A percentile compares a stretch with the other conserved stretches of the same genome.
These are phyloP conservation scores for Apiotrichum brassicae DNA, from an alignment of 1,284 basidiomycete species.

Conservation along the genomic window DNA sequence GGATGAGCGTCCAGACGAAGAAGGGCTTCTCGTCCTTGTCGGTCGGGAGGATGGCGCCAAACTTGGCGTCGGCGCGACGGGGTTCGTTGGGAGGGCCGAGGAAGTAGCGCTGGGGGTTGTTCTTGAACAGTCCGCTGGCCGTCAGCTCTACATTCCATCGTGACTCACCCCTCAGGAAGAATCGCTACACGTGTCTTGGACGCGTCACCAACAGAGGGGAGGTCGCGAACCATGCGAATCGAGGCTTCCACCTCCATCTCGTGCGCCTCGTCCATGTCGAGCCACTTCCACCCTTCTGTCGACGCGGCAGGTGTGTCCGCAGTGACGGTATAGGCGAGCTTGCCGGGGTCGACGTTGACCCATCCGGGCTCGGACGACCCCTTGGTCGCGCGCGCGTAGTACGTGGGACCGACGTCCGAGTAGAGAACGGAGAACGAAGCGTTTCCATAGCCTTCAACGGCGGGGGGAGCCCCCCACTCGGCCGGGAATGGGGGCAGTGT, in stretches of 20 bases:
- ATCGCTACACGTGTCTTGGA: slow-evolving; percentile 14
- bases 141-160: background rate
- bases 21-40: slow-evolving; percentile 1
- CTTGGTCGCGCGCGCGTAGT: slow-evolving; percentile 26
- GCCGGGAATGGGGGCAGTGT: slow-evolving; percentile 20
- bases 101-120: slow-evolving; percentile 5
- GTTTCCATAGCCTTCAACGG: background rate
- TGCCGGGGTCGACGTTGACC: background rate
- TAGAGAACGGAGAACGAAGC: slow-evolving; percentile 28
- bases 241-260: slow-evolving; percentile 1
- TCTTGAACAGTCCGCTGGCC: slow-evolving; percentile 4
- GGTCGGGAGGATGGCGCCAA: slow-evolving; percentile 3
- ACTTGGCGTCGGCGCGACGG: background rate
- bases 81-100: background rate
- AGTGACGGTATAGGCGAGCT: slow-evolving; percentile 3
- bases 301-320: background rate
- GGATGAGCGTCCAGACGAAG: slow-evolving; percentile 3
- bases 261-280: background rate
- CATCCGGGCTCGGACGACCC: slow-evolving; percentile 7
- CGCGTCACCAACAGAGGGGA: slow-evolving; percentile 3
- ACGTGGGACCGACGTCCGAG: slow-evolving; percentile 30
- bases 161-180: slow-evolving; percentile 7
- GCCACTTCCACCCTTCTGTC: slow-evolving; percentile 9
- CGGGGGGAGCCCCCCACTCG: slow-evolving; percentile 22
- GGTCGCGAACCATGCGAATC: background rate